Evolutionary conservation across 2,329 filamentous ascomycete genomes (phyloP), one percentile per base, ranked within the genome.

Genomic region (Fusarium lyarnte): DNA sequence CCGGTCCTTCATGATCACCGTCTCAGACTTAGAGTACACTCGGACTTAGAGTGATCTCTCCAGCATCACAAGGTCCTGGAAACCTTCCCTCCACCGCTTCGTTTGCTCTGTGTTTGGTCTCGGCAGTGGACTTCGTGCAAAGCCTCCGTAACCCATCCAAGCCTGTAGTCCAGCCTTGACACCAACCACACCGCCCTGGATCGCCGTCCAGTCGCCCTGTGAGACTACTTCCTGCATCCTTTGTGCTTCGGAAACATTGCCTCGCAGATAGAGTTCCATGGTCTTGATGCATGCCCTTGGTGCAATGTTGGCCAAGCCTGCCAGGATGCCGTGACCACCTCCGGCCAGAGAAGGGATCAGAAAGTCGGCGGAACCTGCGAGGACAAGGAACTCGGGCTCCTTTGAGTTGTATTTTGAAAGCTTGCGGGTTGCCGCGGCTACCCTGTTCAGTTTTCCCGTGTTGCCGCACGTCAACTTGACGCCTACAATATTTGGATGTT

Each of bases 321-420:
- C 91, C 62, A 94, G 89, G 76, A 93, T 89, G 59, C 92, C 92
- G 62, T 91, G 89, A 13, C 90, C 91, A 46, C 92, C 92, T 12
- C 87, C 91, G 38, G 91, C 85, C 42, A 94, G 80, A 0, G 90
- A 90, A 77, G 92, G 91, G 49, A 94, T 83, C 6, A 90, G 87
- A 80, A 94, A 93, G 81, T 94, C 92, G 53, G 91, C 90, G 4
- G 90, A 92, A 58, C 92, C 92, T 29, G 91, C 92, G 76, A 94
- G 87, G 72, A 91, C 91, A 77, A 93, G 84, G 81, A 94, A 94
- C 19, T 87, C 80, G 9, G 75, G 66, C 38, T 59, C 55, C 16
- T 52, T 62, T 25, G 63, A 41, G 46, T 66, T 68, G 43, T 61
- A 60, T 35, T 38, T 54, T 27, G 75, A 72, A n/a, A 72, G 66